Base-by-base conservation (phyloP, 2,329 filamentous ascomycete genomes). In the Ophiostoma piceae region DNA sequence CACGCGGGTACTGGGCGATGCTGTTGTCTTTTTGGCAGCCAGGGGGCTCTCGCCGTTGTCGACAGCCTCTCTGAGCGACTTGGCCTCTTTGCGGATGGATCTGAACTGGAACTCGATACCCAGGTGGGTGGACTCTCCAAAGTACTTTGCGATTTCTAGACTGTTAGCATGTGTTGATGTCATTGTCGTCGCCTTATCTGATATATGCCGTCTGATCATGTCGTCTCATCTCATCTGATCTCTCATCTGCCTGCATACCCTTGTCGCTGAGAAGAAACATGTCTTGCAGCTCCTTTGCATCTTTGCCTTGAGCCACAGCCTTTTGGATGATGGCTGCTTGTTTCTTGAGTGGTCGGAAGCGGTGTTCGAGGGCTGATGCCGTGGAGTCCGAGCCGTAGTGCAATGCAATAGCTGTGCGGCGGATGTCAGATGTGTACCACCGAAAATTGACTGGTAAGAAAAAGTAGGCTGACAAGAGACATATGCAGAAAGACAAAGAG, bases 21-120 rank as follows among this genome's bases (percentile, higher is more conserved):
- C 80, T 1, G 74, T 72, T 14, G 75, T 70, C n/a, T 72, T 72
- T 39, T 74, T 74, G 2, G 72, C 72, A 11, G 72, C 70, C 14
- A 82, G 78, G 0, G 85, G 83, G 73, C 85, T 81, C 62, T 80
- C 77, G 35, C 82, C 83, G 1, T 77, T 76, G 29, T 79, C 77
- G n/a, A 81, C 79, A 2, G 82, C 81, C 2, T 78, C 74, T 60
- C 80, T 79, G 64, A 88, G 81, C 2, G 77, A 77, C 54, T 84
- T 81, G 39, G 83, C 85, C 39, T 86, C 80, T 47, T 79, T 80
- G 77, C 86, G 87, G 77, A 88, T 83, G 32, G 76, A 72, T 0
- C 86, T 82, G 74, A 89, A 87, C 74, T 88, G 86, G 75, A 86
- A 89, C 73, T 84, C 82, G n/a, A 88, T 82, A 9, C 87, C 87